Evolutionary conservation across 768 basidiomycete species (phyloP).

Genomic region (Xerocomus spinulosus): DNA sequence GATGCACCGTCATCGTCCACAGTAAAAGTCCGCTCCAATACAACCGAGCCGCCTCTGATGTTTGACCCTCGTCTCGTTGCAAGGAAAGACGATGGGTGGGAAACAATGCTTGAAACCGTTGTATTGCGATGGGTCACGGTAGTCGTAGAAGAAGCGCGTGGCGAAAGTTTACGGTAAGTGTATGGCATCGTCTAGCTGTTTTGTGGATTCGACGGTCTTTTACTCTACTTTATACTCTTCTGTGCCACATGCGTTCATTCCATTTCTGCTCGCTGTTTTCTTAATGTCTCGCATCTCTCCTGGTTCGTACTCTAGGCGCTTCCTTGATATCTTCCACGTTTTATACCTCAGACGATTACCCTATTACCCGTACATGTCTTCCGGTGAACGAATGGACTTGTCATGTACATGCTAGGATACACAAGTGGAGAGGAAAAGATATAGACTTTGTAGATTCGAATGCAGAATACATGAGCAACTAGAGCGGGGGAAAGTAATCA

Average conservation of each 20-base stretch:
- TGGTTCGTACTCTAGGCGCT: conserved; percentile 2
- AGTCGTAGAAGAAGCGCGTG: conserved; percentile 64
- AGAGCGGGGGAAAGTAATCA: no score
- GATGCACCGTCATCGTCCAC: conserved; percentile 29
- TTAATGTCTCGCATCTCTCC: background rate
- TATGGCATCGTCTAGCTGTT: conserved; percentile 1
- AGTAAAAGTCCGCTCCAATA: conserved; percentile 34
- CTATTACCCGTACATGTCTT: conserved; percentile 14
- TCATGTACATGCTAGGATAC: conserved; percentile 6
- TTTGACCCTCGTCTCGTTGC: conserved; percentile 78
- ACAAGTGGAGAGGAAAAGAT: no score
- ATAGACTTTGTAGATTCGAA: no score
- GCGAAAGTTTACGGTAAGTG: conserved; percentile 26
- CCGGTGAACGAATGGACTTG: background rate
- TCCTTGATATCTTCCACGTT: background rate
- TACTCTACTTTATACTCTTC: conserved; percentile 12
- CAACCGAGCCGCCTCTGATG: conserved; percentile 44
- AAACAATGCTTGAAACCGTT: conserved; percentile 65
- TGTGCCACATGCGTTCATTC: conserved; percentile 1
- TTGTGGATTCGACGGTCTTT: background rate
- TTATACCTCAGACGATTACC: conserved; percentile 13
- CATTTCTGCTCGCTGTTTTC: background rate
- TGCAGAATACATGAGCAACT: no score
- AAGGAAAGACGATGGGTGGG: conserved; percentile 73
- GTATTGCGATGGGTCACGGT: conserved; percentile 63